phyloP scores from a whole-genome alignment of 768 basidiomycete genomes.

The Trichaptum fuscoviolaceum region DNA sequence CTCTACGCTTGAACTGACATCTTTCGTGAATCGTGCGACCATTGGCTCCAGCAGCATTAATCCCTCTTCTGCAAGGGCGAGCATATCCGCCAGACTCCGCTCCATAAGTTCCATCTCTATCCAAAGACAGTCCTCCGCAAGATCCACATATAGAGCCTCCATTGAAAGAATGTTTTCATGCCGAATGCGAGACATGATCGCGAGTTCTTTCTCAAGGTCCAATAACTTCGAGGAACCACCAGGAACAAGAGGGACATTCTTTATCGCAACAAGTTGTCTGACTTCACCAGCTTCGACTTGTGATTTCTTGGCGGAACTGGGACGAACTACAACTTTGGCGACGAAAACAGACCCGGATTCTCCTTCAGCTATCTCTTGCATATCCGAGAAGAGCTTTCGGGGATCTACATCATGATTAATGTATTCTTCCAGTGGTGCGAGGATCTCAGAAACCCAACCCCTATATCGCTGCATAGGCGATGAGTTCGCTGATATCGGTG shows the following conservation, averaged over 20 bases:
- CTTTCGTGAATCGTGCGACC: constrained; percentile 69
- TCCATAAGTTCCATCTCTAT: constrained; percentile 91
- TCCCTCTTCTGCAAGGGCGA: constrained; percentile 57
- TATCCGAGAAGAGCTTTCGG: constrained; percentile 53
- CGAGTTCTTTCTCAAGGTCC: constrained; percentile 58
- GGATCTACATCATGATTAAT: constrained; percentile 63
- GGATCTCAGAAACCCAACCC: constrained; percentile 57
- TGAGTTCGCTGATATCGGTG: constrained; percentile 39
- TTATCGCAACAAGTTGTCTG: constrained; percentile 59
- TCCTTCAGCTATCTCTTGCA: constrained; percentile 79
- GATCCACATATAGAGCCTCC: constrained; percentile 67
- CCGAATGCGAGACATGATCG: constrained; percentile 48
- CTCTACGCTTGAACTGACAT: constrained; percentile 46
- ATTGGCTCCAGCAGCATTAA: constrained; percentile 61
- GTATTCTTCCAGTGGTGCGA: constrained; percentile 55
- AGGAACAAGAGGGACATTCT: constrained; percentile 58
- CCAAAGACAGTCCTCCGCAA: constrained; percentile 67
- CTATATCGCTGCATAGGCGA: constrained; percentile 49
- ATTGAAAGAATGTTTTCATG: constrained; percentile 62
- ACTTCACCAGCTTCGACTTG: constrained; percentile 14
- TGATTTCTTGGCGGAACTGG: constrained; percentile 10
- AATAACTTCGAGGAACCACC: constrained; percentile 55
- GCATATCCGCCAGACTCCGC: constrained; percentile 76
- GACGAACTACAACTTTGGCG: constrained; percentile 26
- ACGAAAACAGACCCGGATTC: constrained; percentile 70